Evolutionary conservation across 2,329 filamentous ascomycete species (phyloP), one percentile per base, ranked within the genome.

Genomic region (Dothistroma pini): DNA sequence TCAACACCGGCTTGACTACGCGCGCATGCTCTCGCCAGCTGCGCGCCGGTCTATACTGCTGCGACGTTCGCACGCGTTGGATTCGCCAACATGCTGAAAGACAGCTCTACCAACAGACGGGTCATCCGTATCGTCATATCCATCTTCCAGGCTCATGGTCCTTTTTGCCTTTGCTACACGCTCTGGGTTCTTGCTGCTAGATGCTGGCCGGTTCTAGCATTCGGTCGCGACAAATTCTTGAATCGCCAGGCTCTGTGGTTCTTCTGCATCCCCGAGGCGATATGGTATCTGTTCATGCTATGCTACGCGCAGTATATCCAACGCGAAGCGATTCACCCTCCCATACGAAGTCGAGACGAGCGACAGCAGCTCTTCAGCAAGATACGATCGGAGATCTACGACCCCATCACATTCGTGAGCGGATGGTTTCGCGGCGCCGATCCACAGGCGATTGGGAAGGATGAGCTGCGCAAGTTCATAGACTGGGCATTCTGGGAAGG

Each of bases 391-490:
- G 84, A 82, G 66, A 79, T 88, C 4, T 76, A 82, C 0, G 80
- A 86, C 63, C 76, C 79, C 0, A 81, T 84, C 57, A 73, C 73
- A 22, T 90, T 88, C 68, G 65, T 91, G 48, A 78, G 76, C 54
- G 78, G 80, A 62, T 91, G 88, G 88, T 89, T 90, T 65, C 77
- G 86, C n/a, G 84, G 83, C 34, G 84, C 86, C 1, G 76, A 81
- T 10, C 60, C 78, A 1, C 72, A 77, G 19, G 84, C 87, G 35
- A 84, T 91, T 58, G 79, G 81, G 50, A 77, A 82, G n/a, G 86
- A 89, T n/a, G 89, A 90, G 68, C 74, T 90, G 56, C 81, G 80
- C 65, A 85, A 89, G 63, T 90, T 89, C 66, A 72, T 89, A 22
- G 77, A 83, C 9, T 91, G 88, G 88, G 86, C 84, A 0, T 85